Base-by-base conservation (phyloP, 257 asterid genomes). In the Penstemon davidsonii region DNA sequence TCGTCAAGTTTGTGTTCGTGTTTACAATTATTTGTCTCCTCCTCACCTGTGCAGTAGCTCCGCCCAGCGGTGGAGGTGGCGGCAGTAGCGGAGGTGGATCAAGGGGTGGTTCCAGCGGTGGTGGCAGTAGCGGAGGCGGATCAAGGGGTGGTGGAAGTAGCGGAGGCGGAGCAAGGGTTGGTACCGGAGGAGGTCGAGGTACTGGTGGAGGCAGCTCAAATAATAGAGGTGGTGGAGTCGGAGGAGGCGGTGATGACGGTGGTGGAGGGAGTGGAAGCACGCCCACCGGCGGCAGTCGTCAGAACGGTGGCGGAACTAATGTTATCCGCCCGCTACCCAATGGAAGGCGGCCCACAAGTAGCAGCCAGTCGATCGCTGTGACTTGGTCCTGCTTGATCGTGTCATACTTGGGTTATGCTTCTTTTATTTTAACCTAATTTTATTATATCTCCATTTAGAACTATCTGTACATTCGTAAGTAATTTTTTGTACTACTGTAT, bases 1-100 rank as follows among this genome's bases (percentile, higher is more conserved):
- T 41, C 0, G 19, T 61, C 54, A 81, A 83, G 66, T 46, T 67
- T 4, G 42, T 71, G 3, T 5, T 78, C 8, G 64, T 77, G 67
- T 67, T 78, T n/a, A 9, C 83, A 51, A 45, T 79, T 40, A 58
- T 79, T 9, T 79, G 82, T 67, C 77, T 84, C 70, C 73, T 82
- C 62, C 69, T 84, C 71, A 67, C 82, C 41, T 71, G 82, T 18
- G 78, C 57, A 0, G 66, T 71, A 7, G 79, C 80, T 49, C 49
- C 76, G 19, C 51, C 76, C 0, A 13, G 64, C 5, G 74, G 82
- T 0, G 56, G 80, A 0, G 68, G 81, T 5, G 46, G 73, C 4
- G 47, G 71, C 8, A 9, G 58, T 3, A 15, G 66, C 25, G 76
- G 76, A 10, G 72, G 77, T 7, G 72, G 66, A 9, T 38, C 61